Evolutionary conservation across 2,329 filamentous ascomycete species (phyloP).

Genomic region (Fusarium abutilonis): DNA sequence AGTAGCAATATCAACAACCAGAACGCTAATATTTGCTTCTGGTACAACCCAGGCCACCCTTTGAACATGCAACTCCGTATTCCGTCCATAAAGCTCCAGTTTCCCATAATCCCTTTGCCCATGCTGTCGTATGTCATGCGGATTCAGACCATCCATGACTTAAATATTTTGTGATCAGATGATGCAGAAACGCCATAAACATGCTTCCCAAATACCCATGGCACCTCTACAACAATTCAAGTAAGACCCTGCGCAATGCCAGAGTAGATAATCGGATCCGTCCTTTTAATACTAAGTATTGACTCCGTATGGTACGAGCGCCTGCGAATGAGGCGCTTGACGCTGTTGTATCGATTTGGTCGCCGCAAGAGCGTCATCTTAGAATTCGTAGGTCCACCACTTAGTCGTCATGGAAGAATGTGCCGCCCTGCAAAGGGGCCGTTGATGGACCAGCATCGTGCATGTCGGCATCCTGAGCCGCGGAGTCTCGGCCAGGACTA

Average conservation of each 20-base stretch:
- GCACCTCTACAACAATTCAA: slow-evolving; percentile 49
- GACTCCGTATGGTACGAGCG: slow-evolving; percentile 30
- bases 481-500: slow-evolving; percentile 48
- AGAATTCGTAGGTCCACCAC: not conserved
- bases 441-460: slow-evolving; percentile 65
- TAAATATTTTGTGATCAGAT: slow-evolving; percentile 39
- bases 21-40: slow-evolving; percentile 26
- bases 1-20: slow-evolving; percentile 38
- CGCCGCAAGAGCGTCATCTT: slow-evolving; percentile 18
- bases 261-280: slow-evolving; percentile 42
- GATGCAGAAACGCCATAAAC: slow-evolving; percentile 51
- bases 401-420: slow-evolving; percentile 63
- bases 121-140: slow-evolving; percentile 46
- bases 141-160: slow-evolving; percentile 43
- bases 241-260: slow-evolving; percentile 46
- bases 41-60: slow-evolving; percentile 34
- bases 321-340: slow-evolving; percentile 10
- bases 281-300: slow-evolving; percentile 36
- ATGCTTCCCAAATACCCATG: slow-evolving; percentile 49
- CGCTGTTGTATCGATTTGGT: slow-evolving; percentile 27
- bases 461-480: slow-evolving; percentile 64
- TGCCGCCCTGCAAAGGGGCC: slow-evolving; percentile 60
- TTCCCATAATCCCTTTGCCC: slow-evolving; percentile 40
- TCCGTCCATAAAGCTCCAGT: slow-evolving; percentile 39
- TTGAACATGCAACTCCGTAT: slow-evolving; percentile 43